These are phyloP conservation scores for Magnolia sinica DNA, from an alignment of 164 flowering plant species.

Conservation along the genomic window DNA sequence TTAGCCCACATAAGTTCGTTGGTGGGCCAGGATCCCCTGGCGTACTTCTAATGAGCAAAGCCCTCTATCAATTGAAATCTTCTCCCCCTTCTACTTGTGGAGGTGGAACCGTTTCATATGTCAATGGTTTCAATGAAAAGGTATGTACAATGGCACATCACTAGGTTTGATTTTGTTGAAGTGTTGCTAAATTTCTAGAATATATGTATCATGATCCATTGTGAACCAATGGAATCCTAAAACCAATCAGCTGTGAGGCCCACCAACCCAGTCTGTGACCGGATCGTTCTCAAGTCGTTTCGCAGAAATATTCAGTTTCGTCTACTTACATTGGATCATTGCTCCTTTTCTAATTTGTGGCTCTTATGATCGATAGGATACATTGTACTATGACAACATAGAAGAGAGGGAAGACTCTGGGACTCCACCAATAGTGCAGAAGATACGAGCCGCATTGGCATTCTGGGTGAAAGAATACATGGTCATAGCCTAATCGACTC, in stretches of 20 bases:
- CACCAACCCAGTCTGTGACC: not conserved
- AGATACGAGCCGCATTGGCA: conserved; percentile 64
- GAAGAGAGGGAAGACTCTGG: conserved; percentile 89
- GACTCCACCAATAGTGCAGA: conserved; percentile 70
- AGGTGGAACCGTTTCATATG: conserved; percentile 73
- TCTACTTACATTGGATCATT: not conserved
- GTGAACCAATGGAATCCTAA: not conserved
- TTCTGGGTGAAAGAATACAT: conserved; percentile 87
- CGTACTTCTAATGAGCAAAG: conserved; percentile 55
- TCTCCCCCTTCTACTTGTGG: conserved; percentile 76
- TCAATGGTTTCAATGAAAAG: conserved; percentile 53
- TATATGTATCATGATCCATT: too few species aligned
- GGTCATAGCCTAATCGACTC: conserved; percentile 42
- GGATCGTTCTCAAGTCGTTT: not conserved
- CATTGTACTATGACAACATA: conserved; percentile 56
- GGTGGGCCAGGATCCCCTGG: conserved; percentile 86
- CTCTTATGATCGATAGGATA: conserved; percentile 39
- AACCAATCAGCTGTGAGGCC: not conserved
- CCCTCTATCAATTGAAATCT: conserved; percentile 40
- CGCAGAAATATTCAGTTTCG: not conserved
- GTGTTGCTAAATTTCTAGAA: too few species aligned
- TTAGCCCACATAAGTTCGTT: conserved; percentile 76
- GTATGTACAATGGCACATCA: conserved; percentile 15
- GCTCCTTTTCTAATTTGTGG: not conserved
- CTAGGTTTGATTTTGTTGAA: too few species aligned